Conservation (phyloP, 331 rosid genomes). For the Stylosanthes scabra region DNA sequence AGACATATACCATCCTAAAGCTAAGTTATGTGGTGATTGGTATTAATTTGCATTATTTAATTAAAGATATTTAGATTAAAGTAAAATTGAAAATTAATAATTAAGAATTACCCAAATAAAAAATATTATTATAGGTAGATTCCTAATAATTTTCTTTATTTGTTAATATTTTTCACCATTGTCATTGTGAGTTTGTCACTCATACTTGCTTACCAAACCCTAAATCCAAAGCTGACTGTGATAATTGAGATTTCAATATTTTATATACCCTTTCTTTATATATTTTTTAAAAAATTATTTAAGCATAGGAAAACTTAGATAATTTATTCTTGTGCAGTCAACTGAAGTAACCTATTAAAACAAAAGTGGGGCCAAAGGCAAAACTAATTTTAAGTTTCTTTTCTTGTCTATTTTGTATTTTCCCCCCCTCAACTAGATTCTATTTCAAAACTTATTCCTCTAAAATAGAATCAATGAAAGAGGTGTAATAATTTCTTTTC, state of each 20-base stretch:
- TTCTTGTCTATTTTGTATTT: constrained; percentile 16
- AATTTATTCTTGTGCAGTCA: constrained; percentile 43
- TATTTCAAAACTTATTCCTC: constrained; percentile 21
- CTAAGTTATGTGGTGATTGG: too few relatives aligned
- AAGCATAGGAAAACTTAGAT: constrained; percentile 22
- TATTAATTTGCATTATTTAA: neutral
- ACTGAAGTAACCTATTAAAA: constrained; percentile 45
- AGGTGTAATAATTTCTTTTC: too few relatives aligned
- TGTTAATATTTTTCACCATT: neutral
- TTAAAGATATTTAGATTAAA: neutral
- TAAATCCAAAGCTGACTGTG: constrained; percentile 28
- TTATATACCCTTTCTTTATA: constrained; percentile 23
- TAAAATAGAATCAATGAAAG: constrained; percentile 17
- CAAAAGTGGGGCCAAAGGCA: constrained; percentile 42
- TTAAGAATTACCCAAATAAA: neutral
- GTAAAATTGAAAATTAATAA: neutral
- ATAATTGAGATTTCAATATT: constrained; percentile 7
- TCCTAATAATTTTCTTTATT: neutral
- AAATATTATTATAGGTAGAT: neutral
- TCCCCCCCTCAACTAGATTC: constrained; percentile 36
- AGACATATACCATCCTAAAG: too few relatives aligned
- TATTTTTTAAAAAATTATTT: constrained; percentile 12
- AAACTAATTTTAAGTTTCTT: too few relatives aligned
- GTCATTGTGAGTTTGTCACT: constrained; percentile 16
- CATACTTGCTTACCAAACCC: neutral